A percentile compares a stretch with the other conserved stretches of the same genome.
Conservation (phyloP, 1,284 basidiomycete genomes). For the Pseudozyma pruni region DNA sequence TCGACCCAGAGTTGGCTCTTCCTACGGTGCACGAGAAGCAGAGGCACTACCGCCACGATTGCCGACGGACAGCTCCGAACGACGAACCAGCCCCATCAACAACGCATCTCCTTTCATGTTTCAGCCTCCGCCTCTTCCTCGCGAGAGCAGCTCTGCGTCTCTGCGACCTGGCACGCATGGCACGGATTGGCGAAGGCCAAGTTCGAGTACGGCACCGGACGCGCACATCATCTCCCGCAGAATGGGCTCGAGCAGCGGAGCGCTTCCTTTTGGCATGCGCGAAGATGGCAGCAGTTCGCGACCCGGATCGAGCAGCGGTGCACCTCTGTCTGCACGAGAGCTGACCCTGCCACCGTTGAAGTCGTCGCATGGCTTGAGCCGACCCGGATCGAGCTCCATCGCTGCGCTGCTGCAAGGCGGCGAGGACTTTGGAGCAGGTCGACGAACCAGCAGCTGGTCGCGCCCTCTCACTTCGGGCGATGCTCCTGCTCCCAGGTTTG, state of each 20-base stretch:
- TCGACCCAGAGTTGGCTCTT: conserved; percentile 25
- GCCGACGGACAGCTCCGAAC: conserved; percentile 46
- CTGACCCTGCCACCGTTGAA: conserved; percentile 36
- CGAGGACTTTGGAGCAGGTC: conserved; percentile 2
- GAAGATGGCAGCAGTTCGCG: conserved; percentile 25
- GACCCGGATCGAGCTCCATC: conserved; percentile 30
- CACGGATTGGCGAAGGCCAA: conserved; percentile 37
- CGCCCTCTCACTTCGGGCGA: conserved; percentile 43
- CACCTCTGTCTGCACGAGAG: conserved; percentile 5
- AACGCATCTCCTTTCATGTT: conserved; percentile 61
- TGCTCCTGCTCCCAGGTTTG: conserved; percentile 24
- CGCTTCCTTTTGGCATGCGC: conserved; percentile 19
- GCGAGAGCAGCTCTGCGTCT: conserved; percentile 25
- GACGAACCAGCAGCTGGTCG: conserved; percentile 23
- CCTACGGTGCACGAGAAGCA: conserved; percentile 20
- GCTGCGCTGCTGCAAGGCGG: conserved; percentile 19
- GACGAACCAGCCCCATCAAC: conserved; percentile 43
- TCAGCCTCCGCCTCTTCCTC: conserved; percentile 51
- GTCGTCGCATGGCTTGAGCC: conserved; percentile 15
- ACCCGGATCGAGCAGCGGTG: conserved; percentile 31
- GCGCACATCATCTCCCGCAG: conserved; percentile 38
- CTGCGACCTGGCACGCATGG: conserved; percentile 21
- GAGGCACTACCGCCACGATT: conserved; percentile 22
- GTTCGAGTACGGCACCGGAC: conserved; percentile 46
- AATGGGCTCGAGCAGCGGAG: conserved; percentile 25